phyloP scores from a whole-genome alignment of 1,284 basidiomycete species.

The Phenoliferia sp. region DNA sequence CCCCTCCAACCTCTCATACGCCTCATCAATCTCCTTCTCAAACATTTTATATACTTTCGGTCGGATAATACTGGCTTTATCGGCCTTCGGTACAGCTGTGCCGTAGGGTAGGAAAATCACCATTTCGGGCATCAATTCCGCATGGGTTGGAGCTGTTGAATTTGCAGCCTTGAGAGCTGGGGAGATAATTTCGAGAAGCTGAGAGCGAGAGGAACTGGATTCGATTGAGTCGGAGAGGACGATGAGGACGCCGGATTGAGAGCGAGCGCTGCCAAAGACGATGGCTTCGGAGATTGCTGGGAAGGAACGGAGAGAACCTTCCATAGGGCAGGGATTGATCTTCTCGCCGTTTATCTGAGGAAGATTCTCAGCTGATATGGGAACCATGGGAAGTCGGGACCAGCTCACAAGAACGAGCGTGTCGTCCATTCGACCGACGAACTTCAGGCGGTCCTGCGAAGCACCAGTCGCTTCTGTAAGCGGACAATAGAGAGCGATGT shows the following conservation, averaged over 20 bases:
- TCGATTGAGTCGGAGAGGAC: slow-evolving; percentile 52
- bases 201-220: slow-evolving; percentile 40
- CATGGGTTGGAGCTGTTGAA: slow-evolving; percentile 52
- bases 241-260: slow-evolving; percentile 55
- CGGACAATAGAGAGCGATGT: neutral
- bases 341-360: neutral
- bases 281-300: slow-evolving; percentile 51
- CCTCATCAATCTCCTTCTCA: slow-evolving; percentile 49
- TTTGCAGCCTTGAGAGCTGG: slow-evolving; percentile 54
- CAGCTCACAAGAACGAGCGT: slow-evolving; percentile 47
- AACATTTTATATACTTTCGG: slow-evolving; percentile 52
- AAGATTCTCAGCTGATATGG: neutral
- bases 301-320: slow-evolving; percentile 48
- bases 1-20: slow-evolving; percentile 51
- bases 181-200: slow-evolving; percentile 48
- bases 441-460: slow-evolving; percentile 46
- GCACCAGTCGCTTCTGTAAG: neutral
- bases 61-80: slow-evolving; percentile 50
- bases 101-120: slow-evolving; percentile 49
- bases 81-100: slow-evolving; percentile 48
- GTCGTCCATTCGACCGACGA: slow-evolving; percentile 58
- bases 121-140: slow-evolving; percentile 53
- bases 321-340: slow-evolving; percentile 54
- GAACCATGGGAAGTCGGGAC: neutral
- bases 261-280: slow-evolving; percentile 55